Conservation (phyloP, 345 rosid species). For the Salix suchowensis region DNA sequence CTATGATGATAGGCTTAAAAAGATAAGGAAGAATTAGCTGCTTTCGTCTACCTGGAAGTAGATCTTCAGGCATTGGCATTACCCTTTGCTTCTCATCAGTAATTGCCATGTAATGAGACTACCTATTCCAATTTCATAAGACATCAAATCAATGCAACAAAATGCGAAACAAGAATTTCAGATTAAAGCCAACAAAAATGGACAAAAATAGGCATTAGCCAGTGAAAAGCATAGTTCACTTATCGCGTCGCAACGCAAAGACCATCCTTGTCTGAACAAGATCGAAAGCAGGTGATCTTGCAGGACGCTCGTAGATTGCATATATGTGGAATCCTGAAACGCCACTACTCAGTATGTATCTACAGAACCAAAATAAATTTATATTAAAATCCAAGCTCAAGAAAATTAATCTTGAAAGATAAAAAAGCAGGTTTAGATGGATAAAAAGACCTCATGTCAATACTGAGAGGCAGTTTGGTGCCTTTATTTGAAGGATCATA, state of each 20-base stretch:
- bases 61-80: conserved; percentile 44
- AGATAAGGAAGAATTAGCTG: conserved; percentile 29
- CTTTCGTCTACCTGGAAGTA: conserved; percentile 33
- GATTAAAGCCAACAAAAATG: neutral
- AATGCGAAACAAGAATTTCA: neutral
- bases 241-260: conserved; percentile 28
- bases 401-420: neutral
- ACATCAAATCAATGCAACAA: too few relatives aligned
- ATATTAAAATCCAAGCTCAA: neutral
- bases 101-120: conserved; percentile 43
- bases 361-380: conserved; percentile 1
- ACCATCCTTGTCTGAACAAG: conserved; percentile 38
- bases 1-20: too few relatives aligned
- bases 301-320: conserved; percentile 29
- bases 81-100: conserved; percentile 35
- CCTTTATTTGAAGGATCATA: conserved; percentile 19
- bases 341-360: conserved; percentile 34
- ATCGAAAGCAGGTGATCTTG: conserved; percentile 28
- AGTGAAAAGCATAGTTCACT: conserved; percentile 2
- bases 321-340: conserved; percentile 39
- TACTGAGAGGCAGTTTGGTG: conserved; percentile 27
- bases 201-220: neutral
- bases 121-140: conserved; percentile 1
- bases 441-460: conserved; percentile 29
- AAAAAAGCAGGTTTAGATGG: neutral